Evolutionary conservation across 2,329 filamentous ascomycete genomes (phyloP).

Genomic region (Pseudogymnoascus sp.): DNA sequence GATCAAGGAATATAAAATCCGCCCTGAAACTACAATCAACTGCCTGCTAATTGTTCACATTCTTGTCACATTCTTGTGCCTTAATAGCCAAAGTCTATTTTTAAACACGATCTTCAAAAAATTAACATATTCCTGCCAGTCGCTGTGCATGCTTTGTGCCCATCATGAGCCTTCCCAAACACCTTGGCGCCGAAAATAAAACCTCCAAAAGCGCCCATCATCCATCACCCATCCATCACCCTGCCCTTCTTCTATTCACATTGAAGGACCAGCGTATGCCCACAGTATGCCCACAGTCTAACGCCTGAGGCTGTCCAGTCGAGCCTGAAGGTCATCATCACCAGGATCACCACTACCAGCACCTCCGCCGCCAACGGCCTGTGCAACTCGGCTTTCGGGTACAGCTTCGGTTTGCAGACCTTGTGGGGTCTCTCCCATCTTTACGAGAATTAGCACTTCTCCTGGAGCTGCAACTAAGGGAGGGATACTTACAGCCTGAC

Average conservation of each 20-base stretch:
- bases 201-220: background rate
- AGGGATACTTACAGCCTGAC: conserved; percentile 64
- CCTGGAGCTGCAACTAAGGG: background rate
- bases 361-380: conserved; percentile 68
- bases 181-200: background rate
- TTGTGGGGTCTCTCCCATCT: conserved; percentile 89
- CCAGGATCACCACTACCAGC: conserved; percentile 46
- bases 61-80: background rate
- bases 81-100: background rate
- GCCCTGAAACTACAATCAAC: background rate
- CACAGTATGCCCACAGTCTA: background rate
- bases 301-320: conserved; percentile 68
- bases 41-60: background rate
- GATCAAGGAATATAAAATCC: background rate
- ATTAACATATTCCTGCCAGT: background rate
- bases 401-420: conserved; percentile 69
- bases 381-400: conserved; percentile 71
- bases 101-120: background rate
- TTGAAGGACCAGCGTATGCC: background rate
- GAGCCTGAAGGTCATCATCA: conserved; percentile 89
- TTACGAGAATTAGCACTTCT: conserved; percentile 14
- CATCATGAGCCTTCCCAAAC: background rate
- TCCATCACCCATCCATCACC: background rate
- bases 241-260: background rate
- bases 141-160: conserved; percentile 1